phyloP scores from a whole-genome alignment of 331 rosid genomes.

The Pyracantha coccinea region DNA sequence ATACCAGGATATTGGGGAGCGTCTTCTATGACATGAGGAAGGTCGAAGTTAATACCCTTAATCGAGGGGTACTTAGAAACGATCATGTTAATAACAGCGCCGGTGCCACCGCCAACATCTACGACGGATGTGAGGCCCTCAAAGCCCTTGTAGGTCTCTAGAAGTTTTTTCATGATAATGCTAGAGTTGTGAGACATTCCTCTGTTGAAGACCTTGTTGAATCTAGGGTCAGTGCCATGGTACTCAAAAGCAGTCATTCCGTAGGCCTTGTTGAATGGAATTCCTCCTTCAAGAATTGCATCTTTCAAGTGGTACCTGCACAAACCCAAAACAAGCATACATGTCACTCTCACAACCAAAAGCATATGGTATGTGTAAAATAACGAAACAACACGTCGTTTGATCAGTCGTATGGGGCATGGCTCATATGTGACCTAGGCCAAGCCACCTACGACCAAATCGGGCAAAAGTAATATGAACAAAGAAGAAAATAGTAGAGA shows the following conservation, averaged over 20 bases:
- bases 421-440: no score
- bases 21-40: constrained; percentile 84
- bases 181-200: constrained; percentile 91
- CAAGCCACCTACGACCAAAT: no score
- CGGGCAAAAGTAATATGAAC: no score
- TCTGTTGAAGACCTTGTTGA: constrained; percentile 84
- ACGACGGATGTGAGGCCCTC: constrained; percentile 71
- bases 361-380: neutral
- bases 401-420: no score
- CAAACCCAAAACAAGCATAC: no score
- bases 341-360: neutral
- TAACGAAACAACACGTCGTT: no score
- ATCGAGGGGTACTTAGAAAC: constrained; percentile 73
- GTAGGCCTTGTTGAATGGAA: constrained; percentile 87
- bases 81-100: constrained; percentile 66
- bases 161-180: constrained; percentile 77
- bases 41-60: constrained; percentile 79
- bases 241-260: constrained; percentile 90
- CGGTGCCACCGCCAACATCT: constrained; percentile 95
- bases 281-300: constrained; percentile 79
- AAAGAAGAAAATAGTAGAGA: no score
- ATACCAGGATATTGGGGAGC: constrained; percentile 72
- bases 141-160: constrained; percentile 66
- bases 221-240: constrained; percentile 81
- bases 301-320: constrained; percentile 86